Evolutionary conservation across 495 filamentous ascomycete species (phyloP), one percentile per base, ranked within the genome.

Genomic region (Talaromyces nanjingensis): DNA sequence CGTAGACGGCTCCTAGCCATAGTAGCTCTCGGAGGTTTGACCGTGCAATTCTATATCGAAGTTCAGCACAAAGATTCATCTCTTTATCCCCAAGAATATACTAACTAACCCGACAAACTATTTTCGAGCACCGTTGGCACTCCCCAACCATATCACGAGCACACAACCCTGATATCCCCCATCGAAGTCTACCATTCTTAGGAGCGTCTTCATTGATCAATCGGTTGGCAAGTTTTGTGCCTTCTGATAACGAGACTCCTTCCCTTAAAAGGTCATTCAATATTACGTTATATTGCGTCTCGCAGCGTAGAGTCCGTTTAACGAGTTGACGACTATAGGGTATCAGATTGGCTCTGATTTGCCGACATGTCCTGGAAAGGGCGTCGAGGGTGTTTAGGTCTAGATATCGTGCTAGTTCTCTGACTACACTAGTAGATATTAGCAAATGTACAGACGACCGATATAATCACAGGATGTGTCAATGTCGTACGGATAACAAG

Each of bases 311-410:
- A 4, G 90, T 91, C 64, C 88, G 86, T 56, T 79, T 81, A 45
- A 91, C 77, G 6, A 97, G 80, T 66, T 86, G 84, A 39, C 77
- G 79, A 71, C 91, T 87, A 71, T 89, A 92, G 64, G 90, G 90
- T 22, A 92, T 73, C 12, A 97, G 79, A 66, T 87, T 89, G 42
- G 77, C 83, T 65, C 87, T 88, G 64, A 93, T 84, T 68, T 91
- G 90, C 29, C 88, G 88, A 73, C 92, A 96, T 52, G 89, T 91
- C 39, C 81, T 79, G 63, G 92, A 89, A 18, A 96, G 83, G 59
- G 84, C 85, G 73, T 96, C 86, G 65, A 96, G 85, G 16, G 89
- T 88, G 73, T 93, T 96, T 16, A 96, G 83, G 72, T 97, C 92
- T 66, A 97, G 81, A 66, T 82, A 79, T 29, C 84, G 83, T 29